Percentiles rank a stretch among this genome's conserved stretches.
Conservation (phyloP, 192 early-diverging fungal species). For the Podila horticola region DNA sequence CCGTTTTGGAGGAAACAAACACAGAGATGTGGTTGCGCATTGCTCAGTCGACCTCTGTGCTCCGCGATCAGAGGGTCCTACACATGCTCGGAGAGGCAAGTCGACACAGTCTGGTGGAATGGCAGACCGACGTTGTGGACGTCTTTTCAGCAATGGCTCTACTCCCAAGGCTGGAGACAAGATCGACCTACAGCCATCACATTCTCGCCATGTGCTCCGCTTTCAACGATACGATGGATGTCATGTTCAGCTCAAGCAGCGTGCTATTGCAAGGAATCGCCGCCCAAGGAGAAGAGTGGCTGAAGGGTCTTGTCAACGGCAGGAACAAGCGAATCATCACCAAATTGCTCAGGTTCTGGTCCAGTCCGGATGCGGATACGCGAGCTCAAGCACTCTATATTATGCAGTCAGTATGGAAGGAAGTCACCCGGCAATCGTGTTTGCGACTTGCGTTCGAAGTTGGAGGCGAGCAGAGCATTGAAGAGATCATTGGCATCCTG, state of each 20-base stretch:
- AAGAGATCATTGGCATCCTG: slow-evolving; percentile 32
- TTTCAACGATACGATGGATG: slow-evolving; percentile 30
- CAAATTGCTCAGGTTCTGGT: slow-evolving; percentile 35
- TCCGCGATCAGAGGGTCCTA: neutral
- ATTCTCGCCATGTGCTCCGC: slow-evolving; percentile 12
- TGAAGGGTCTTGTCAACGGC: slow-evolving; percentile 4
- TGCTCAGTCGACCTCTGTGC: slow-evolving; percentile 10
- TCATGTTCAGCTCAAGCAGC: slow-evolving; percentile 13
- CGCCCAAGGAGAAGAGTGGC: slow-evolving; percentile 15
- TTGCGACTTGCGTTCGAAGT: slow-evolving; percentile 23
- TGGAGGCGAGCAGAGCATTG: slow-evolving; percentile 35
- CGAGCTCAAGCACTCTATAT: slow-evolving; percentile 29
- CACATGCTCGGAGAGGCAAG: neutral
- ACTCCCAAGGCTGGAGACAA: slow-evolving; percentile 31
- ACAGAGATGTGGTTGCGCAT: slow-evolving; percentile 14
- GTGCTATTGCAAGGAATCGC: slow-evolving; percentile 17
- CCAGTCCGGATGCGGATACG: slow-evolving; percentile 28
- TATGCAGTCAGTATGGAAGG: slow-evolving; percentile 30
- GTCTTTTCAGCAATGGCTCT: slow-evolving; percentile 16
- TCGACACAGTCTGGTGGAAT: slow-evolving; percentile 10
- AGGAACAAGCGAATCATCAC: slow-evolving; percentile 18
- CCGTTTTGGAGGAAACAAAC: slow-evolving; percentile 2
- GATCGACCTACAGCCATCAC: slow-evolving; percentile 12
- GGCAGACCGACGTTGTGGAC: slow-evolving; percentile 19
- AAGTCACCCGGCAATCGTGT: slow-evolving; percentile 24